phyloP scores from a whole-genome alignment of 129 eudicot species.

The Saussurea involucrata region DNA sequence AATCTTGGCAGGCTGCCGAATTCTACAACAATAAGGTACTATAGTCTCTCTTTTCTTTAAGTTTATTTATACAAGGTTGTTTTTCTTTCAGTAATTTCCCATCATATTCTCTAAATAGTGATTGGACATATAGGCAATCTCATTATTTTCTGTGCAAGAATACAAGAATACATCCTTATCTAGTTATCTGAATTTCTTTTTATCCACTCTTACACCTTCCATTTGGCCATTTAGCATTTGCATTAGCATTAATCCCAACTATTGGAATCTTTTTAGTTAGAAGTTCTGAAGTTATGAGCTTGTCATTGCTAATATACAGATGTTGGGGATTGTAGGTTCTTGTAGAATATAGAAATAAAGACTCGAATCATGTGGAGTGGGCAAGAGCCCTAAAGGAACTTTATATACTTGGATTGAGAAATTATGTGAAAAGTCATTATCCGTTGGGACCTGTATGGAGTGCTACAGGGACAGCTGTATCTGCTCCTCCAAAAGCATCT shows the following conservation, averaged over 20 bases:
- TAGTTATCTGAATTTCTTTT: background rate
- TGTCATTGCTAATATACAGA: conserved; percentile 13
- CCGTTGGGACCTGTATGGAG: conserved; percentile 99
- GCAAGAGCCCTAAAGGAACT: conserved; percentile 94
- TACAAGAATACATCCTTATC: background rate
- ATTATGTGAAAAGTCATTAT: conserved; percentile 71
- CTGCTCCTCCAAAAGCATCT: conserved; percentile 52
- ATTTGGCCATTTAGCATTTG: background rate
- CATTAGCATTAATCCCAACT: background rate
- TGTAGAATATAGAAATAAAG: conserved; percentile 82
- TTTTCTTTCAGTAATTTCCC: background rate
- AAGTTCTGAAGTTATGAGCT: background rate
- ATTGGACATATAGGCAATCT: background rate
- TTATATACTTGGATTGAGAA: conserved; percentile 80
- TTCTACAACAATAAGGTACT: conserved; percentile 84
- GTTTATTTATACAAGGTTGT: background rate
- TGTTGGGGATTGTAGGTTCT: conserved; percentile 48
- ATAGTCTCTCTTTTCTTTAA: background rate
- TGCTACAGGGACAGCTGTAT: conserved; percentile 54
- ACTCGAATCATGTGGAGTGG: conserved; percentile 92
- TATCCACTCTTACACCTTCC: background rate
- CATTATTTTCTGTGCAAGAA: background rate
- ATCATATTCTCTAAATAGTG: background rate
- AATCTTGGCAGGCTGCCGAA: conserved; percentile 92
- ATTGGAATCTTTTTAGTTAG: background rate